These are phyloP conservation scores for Rhododendron griersonianum DNA, from an alignment of 148 eudicot genomes.

Conservation along the genomic window DNA sequence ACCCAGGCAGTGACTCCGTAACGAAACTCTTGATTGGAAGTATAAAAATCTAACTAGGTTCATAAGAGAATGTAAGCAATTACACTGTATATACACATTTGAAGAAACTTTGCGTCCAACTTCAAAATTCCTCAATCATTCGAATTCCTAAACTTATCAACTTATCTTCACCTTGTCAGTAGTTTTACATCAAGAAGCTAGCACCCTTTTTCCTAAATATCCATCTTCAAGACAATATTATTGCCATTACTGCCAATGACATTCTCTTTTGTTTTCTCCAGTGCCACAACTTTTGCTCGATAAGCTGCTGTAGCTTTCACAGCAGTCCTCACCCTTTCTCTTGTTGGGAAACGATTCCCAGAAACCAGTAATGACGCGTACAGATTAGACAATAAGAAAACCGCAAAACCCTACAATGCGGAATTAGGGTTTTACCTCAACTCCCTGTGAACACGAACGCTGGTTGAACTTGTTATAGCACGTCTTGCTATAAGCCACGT, in stretches of 20 bases:
- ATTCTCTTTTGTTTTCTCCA: slow-evolving; percentile 28
- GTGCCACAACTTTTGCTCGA: slow-evolving; percentile 66
- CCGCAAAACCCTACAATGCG: no score
- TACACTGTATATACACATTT: slow-evolving; percentile 58
- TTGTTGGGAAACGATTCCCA: no score
- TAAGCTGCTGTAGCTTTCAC: slow-evolving; percentile 52
- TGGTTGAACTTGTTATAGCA: no score
- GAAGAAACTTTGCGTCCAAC: slow-evolving; percentile 12
- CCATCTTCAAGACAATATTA: slow-evolving; percentile 59
- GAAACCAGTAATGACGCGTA: no score
- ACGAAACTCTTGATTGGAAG: slow-evolving; percentile 3
- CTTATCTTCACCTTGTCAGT: neutral
- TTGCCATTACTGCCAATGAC: slow-evolving; percentile 21
- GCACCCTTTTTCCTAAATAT: slow-evolving; percentile 24
- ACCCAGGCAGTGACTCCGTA: neutral
- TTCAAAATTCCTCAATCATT: slow-evolving; percentile 16
- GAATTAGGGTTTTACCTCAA: no score
- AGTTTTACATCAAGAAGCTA: slow-evolving; percentile 11
- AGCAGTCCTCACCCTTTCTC: slow-evolving; percentile 50
- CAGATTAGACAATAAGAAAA: no score
- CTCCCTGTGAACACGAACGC: no score
- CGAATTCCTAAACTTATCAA: neutral
- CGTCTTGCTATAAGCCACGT: no score
- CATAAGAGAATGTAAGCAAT: slow-evolving; percentile 17
- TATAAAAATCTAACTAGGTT: neutral